These are phyloP conservation scores for Monilinia fructicola DNA, from an alignment of 2,329 filamentous ascomycete genomes.

Conservation along the genomic window DNA sequence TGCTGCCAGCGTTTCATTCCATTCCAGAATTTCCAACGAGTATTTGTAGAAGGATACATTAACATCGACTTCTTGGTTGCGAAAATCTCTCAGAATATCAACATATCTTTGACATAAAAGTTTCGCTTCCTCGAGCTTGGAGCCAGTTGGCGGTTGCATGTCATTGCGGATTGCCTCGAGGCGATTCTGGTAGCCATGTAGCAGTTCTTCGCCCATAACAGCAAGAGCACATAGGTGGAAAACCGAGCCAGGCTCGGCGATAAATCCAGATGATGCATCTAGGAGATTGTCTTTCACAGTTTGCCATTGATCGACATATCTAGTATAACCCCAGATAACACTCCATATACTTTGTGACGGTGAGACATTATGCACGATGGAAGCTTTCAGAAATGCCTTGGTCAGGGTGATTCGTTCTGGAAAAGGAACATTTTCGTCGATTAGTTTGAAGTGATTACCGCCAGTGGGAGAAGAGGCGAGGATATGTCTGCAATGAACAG, in stretches of 20 bases:
- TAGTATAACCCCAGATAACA: conserved; percentile 20
- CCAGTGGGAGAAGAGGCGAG: conserved; percentile 20
- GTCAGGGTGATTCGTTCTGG: conserved; percentile 28
- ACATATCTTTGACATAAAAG: conserved; percentile 25
- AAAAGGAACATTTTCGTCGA: conserved; percentile 29
- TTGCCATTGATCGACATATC: conserved; percentile 28
- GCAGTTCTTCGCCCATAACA: conserved; percentile 29
- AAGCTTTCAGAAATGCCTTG: conserved; percentile 29
- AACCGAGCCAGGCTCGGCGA: conserved; percentile 23
- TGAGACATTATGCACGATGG: conserved; percentile 10
- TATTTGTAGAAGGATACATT: conserved; percentile 31
- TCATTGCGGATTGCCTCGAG: background rate
- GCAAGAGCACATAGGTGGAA: conserved; percentile 30
- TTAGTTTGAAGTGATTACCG: conserved; percentile 29
- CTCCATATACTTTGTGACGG: conserved; percentile 20
- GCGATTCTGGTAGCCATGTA: conserved; percentile 24
- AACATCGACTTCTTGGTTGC: conserved; percentile 23
- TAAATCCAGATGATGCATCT: conserved; percentile 22
- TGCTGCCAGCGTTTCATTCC: conserved; percentile 21
- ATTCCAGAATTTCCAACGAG: conserved; percentile 29
- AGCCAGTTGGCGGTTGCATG: background rate
- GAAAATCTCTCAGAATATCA: conserved; percentile 29
- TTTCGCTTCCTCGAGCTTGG: conserved; percentile 6
- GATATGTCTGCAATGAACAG: conserved; percentile 20
- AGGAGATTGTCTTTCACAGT: conserved; percentile 26